A percentile compares a stretch with the other conserved stretches of the same genome.
phyloP scores from a whole-genome alignment of 2,329 filamentous ascomycete genomes.

The Orbilia ellipsospora region DNA sequence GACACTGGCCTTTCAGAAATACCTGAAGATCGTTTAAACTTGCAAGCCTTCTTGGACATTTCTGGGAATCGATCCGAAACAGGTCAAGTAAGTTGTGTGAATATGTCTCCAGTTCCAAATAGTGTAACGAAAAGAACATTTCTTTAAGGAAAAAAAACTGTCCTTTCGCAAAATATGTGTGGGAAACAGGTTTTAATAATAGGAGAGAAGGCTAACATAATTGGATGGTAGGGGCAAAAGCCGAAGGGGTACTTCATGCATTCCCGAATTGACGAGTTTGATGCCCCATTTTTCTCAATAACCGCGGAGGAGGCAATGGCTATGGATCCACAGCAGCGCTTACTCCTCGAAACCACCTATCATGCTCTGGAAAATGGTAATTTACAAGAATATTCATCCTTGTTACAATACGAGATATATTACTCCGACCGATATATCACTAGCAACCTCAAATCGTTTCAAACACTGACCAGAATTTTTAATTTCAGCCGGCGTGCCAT shows the following conservation, averaged over 20 bases:
- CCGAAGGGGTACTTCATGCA: slow-evolving; percentile 62
- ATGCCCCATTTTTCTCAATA: slow-evolving; percentile 87
- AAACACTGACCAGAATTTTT: neutral
- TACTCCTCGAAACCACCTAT: slow-evolving; percentile 81
- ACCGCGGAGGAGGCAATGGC: slow-evolving; percentile 82
- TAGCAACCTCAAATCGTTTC: neutral
- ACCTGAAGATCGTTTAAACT: slow-evolving; percentile 26
- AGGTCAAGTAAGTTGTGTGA: neutral
- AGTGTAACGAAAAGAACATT: too few species aligned
- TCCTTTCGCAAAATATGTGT: too few species aligned
- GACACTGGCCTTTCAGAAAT: slow-evolving; percentile 26
- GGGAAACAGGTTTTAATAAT: too few species aligned
- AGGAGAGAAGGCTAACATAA: too few species aligned
- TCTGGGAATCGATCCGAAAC: neutral
- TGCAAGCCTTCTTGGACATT: slow-evolving; percentile 24
- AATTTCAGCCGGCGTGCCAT: slow-evolving; percentile 33
- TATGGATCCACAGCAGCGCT: slow-evolving; percentile 80
- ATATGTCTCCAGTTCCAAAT: too few species aligned
- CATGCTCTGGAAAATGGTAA: slow-evolving; percentile 85
- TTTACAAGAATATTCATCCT: too few species aligned
- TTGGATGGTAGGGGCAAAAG: neutral
- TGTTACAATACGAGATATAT: slow-evolving; percentile 63
- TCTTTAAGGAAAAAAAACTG: too few species aligned
- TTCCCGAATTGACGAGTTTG: slow-evolving; percentile 81
- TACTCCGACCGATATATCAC: neutral